A percentile compares a stretch with the other conserved stretches of the same genome.
Conservation (phyloP, 2,329 filamentous ascomycete genomes). For the Alternaria sp. region DNA sequence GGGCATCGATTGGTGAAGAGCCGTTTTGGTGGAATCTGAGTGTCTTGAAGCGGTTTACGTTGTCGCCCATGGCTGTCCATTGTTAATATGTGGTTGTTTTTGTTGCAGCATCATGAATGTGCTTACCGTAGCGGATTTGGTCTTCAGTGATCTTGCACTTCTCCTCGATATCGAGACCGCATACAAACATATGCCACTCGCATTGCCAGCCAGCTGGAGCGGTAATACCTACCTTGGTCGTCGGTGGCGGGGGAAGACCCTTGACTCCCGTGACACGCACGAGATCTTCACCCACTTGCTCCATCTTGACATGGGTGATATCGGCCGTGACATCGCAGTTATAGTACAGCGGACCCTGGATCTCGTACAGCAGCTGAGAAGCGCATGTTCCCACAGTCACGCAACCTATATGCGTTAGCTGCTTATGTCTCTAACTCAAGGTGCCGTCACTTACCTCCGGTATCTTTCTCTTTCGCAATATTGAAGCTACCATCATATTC, state of each 20-base stretch:
- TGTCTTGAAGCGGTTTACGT: constrained; percentile 22
- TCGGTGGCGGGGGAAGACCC: constrained; percentile 55
- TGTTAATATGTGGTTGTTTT: no score
- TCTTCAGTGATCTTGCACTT: constrained; percentile 32
- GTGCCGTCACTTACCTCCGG: constrained; percentile 31
- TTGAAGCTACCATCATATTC: constrained; percentile 24
- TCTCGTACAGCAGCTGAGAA: constrained; percentile 57
- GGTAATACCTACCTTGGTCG: constrained; percentile 52
- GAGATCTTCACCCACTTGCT: constrained; percentile 55
- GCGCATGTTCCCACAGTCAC: constrained; percentile 57
- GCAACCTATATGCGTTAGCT: constrained; percentile 11
- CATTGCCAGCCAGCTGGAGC: constrained; percentile 37
- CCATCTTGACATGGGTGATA: constrained; percentile 31
- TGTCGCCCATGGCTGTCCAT: constrained; percentile 29
- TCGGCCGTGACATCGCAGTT: constrained; percentile 51
- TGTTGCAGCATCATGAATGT: background rate
- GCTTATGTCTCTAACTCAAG: fast-evolving
- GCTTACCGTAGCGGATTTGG: constrained; percentile 25
- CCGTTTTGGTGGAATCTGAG: constrained; percentile 43
- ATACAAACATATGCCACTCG: constrained; percentile 33
- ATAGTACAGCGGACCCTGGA: constrained; percentile 51
- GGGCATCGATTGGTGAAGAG: constrained; percentile 30
- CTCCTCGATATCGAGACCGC: constrained; percentile 37
- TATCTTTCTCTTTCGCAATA: constrained; percentile 42
- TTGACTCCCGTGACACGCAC: constrained; percentile 46